Base-by-base conservation (phyloP, 495 filamentous ascomycete genomes). In the Bathelium albidoporum region DNA sequence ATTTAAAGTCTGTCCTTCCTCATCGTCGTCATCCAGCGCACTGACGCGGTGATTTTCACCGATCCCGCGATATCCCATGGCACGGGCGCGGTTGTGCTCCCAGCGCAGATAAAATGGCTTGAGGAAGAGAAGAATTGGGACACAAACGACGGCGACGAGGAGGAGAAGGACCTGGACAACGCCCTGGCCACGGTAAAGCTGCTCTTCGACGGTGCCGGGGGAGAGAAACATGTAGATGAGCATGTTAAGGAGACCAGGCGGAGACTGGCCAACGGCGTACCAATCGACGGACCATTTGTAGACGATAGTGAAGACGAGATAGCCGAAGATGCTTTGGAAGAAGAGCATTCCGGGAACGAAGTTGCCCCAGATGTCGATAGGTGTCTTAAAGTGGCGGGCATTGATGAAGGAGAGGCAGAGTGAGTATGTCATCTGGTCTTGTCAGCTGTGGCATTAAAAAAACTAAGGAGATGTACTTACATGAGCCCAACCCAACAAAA, bases 201-300 rank as follows among this genome's bases (percentile, higher is more conserved):
- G 81, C 61, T 85, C 82, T 49, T 87, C 83, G 55, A 97, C 77
- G 0, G 73, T 87, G 28, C 90, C 90, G 4, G 94, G 94, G 60
- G 85, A 83, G 59, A 99, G 78, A 79, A 99, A 97, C 94, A 99
- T 99, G 82, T 96, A 95, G 72, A 99, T 99, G 67, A 99, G 81
- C 91, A 97, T 96, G 82, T 99, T 99, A 63, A 99, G 77, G 29
- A 99, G 79, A 68, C 90, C 88, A 0, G 94, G 94, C 2, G 95
- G 89, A 32, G 81, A 77, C 62, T 79, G 65, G n/a, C 73, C 83
- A 32, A 79, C 78, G 26, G 80, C 86, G 64, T 78, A 73, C 94
- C 94, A 98, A 73, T 97, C 87, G 43, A 96, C 81, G 22, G 83
- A 85, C 94, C 94, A 99, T 76, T 99, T 99, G 79, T 95, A 97